Evolutionary conservation across 305 asterid genomes (phyloP).

Genomic region (Solanum hybrid): DNA sequence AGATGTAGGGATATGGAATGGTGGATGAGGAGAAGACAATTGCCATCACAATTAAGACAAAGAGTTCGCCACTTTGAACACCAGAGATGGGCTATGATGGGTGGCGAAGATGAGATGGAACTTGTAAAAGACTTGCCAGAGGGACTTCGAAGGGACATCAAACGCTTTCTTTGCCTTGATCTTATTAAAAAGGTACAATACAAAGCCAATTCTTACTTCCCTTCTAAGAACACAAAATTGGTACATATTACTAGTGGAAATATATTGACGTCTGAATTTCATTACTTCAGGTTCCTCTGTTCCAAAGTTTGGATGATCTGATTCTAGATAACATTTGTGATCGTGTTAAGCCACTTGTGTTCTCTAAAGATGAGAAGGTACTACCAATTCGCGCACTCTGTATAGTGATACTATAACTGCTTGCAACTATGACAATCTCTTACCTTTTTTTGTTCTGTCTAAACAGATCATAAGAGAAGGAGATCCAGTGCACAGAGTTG

Average conservation of each 20-base stretch:
- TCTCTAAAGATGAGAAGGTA: conserved; percentile 88
- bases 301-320: conserved; percentile 72
- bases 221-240: not conserved
- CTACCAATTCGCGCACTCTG: conserved; percentile 1
- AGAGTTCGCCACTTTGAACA: conserved; percentile 77
- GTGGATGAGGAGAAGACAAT: conserved; percentile 96
- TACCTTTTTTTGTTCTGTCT: not conserved
- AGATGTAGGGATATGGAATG: conserved; percentile 92
- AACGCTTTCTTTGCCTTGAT: conserved; percentile 78
- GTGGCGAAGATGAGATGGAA: conserved; percentile 84
- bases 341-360: conserved; percentile 71
- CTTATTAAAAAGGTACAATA: conserved; percentile 52
- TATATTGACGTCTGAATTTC: not conserved
- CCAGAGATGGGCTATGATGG: conserved; percentile 58
- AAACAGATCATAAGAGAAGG: conserved; percentile 79
- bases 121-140: conserved; percentile 67
- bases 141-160: conserved; percentile 87
- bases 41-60: conserved; percentile 62
- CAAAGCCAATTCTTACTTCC: not conserved
- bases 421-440: not conserved
- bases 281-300: conserved; percentile 58
- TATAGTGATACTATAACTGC: not conserved
- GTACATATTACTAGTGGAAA: not conserved
- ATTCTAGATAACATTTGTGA: conserved; percentile 92
- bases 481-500: conserved; percentile 65